Base-by-base conservation (phyloP, 202 grass and related monocot genomes). In the Dendrocalamus latiflorus region DNA sequence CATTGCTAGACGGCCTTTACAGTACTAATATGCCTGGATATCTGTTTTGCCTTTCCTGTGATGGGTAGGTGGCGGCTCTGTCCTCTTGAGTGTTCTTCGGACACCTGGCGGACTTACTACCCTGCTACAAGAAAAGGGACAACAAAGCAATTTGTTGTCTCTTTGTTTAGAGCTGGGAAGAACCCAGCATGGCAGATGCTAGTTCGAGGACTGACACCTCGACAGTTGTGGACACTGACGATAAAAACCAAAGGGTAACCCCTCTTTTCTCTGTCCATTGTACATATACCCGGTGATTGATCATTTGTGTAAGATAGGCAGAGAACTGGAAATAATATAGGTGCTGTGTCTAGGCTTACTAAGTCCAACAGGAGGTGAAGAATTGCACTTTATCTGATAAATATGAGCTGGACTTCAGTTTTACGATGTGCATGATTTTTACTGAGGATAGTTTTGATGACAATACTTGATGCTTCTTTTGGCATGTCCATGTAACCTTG, bases 171-270 rank as follows among this genome's bases (percentile, higher is more conserved):
- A 89, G 77, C 68, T 89, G 88, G 86, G 72, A 69, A 66, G 53
- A 79, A 70, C 84, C 54, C 55, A 78, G 76, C 43, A 94, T 91
- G 91, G 89, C 91, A 79, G 86, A 91, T 91, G 86, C 91, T 72
- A 91, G 80, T 82, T 86, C 88, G 9, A 88, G 82, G 86, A 93
- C 88, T 84, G 89, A 91, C 87, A 94, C 76, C 33, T 94, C 89
- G 0, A 91, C 78, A 79, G 89, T 91, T 67, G 11, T 94, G 63
- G 91, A 94, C 63, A 91, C 81, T 9, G 89, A 94, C 65, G 91
- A 94, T 60, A 94, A 84, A 65, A 89, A 89, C 80, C 89, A 89
- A 81, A 89, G 71, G 91, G 91, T 94, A 88, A 70, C 12, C 55
- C 24, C 28, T n/a, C 38, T 70, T 48, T 67, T 43, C 3, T 64